A percentile compares a stretch with the other conserved stretches of the same genome.
phyloP scores from a whole-genome alignment of 805 yeast species.

The Wickerhamomyces tratensis region DNA sequence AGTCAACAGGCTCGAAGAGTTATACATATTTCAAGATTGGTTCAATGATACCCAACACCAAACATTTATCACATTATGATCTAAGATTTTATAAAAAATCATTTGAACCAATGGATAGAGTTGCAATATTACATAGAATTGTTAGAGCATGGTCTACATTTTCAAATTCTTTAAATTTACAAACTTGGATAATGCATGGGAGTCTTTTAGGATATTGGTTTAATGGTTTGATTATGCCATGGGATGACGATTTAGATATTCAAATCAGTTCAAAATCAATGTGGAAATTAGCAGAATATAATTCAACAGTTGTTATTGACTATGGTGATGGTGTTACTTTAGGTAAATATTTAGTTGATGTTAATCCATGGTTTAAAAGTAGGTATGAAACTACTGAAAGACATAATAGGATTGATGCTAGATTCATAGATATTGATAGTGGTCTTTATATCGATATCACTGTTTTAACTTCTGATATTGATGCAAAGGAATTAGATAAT shows the following conservation, averaged over 20 bases:
- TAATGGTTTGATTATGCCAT: constrained; percentile 53
- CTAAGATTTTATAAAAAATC: constrained; percentile 11
- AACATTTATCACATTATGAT: constrained; percentile 17
- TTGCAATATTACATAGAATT: constrained; percentile 14
- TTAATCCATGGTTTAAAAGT: constrained; percentile 33
- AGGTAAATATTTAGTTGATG: constrained; percentile 45
- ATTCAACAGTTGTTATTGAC: constrained; percentile 7
- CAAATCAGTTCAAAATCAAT: constrained; percentile 35
- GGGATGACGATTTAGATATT: constrained; percentile 63
- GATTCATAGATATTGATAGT: constrained; percentile 60
- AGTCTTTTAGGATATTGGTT: constrained; percentile 54
- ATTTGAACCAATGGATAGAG: constrained; percentile 10
- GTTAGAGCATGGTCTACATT: constrained; percentile 16
- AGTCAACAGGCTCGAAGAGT: not conserved
- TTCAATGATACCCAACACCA: constrained; percentile 7
- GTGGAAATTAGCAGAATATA: constrained; percentile 4
- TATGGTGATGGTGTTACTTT: constrained; percentile 5
- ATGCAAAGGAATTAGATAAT: not conserved
- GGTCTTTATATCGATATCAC: constrained; percentile 69
- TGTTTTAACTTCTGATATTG: constrained; percentile 17
- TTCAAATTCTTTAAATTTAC: constrained; percentile 3
- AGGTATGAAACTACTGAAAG: constrained; percentile 37
- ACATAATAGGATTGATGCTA: constrained; percentile 54
- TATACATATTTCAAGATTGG: constrained; percentile 18
- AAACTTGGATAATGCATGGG: constrained; percentile 60